Conservation (phyloP, 23 red algal species). For the Agarophyton chilense region DNA sequence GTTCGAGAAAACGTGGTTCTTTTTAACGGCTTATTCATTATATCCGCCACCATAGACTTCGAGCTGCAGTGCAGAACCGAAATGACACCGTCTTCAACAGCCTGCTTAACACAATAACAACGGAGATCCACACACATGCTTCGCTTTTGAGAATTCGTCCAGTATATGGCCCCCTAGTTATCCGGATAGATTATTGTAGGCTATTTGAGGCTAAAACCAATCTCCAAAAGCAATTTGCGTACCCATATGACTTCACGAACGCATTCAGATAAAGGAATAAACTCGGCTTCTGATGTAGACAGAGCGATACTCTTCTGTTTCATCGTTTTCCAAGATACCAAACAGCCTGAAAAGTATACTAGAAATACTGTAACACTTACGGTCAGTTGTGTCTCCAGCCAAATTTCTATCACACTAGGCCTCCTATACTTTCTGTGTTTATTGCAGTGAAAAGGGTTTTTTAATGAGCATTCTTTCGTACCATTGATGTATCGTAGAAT, state of each 20-base stretch:
- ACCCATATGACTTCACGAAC: background rate
- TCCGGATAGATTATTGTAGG: background rate
- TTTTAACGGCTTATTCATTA: conserved; percentile 12
- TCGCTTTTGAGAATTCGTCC: background rate
- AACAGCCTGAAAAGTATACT: background rate
- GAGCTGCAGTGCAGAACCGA: conserved; percentile 13
- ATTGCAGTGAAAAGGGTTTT: background rate
- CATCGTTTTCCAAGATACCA: conserved; percentile 29
- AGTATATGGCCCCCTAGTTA: background rate
- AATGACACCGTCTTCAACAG: background rate
- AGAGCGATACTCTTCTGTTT: conserved; percentile 35
- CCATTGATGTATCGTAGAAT: background rate
- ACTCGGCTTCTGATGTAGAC: conserved; percentile 48
- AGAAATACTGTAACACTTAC: conserved; percentile 13
- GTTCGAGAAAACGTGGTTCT: background rate
- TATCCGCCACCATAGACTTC: background rate
- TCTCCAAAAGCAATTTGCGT: background rate
- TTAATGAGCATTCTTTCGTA: background rate
- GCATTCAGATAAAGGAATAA: conserved; percentile 30
- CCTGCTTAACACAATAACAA: background rate
- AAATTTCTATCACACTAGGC: conserved; percentile 19
- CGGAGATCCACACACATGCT: background rate
- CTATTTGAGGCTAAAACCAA: background rate
- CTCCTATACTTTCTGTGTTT: background rate
- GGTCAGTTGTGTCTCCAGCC: conserved; percentile 1